phyloP scores from a whole-genome alignment of 1,284 basidiomycete species.

The Heterobasidion annosum region DNA sequence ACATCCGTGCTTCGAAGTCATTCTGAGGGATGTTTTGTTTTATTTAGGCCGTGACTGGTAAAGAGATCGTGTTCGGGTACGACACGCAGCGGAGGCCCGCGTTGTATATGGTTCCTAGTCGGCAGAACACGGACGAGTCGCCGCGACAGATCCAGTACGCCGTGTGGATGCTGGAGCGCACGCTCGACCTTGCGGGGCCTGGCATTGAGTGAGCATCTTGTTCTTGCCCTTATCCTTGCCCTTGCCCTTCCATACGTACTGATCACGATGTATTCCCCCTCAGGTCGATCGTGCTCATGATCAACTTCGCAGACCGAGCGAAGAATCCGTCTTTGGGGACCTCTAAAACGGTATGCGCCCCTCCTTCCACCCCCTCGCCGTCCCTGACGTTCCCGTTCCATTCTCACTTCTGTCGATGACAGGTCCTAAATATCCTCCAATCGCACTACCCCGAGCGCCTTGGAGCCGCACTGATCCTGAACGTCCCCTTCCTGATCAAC shows the following conservation, averaged over 20 bases:
- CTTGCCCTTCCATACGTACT: background rate
- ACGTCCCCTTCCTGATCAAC: constrained; percentile 71
- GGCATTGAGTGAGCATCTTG: constrained; percentile 51
- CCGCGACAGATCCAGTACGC: constrained; percentile 75
- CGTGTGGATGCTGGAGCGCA: constrained; percentile 71
- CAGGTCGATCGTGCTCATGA: constrained; percentile 66
- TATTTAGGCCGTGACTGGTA: constrained; percentile 77
- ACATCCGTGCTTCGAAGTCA: no score
- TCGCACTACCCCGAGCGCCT: constrained; percentile 89
- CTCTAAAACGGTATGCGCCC: constrained; percentile 34
- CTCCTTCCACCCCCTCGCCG: background rate
- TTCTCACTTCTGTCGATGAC: background rate
- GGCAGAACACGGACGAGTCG: constrained; percentile 71
- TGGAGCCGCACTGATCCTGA: constrained; percentile 81
- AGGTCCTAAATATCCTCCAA: constrained; percentile 78
- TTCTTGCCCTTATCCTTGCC: background rate
- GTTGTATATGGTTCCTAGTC: constrained; percentile 79
- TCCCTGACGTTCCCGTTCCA: background rate
- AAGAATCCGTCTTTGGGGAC: constrained; percentile 67
- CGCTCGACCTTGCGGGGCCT: constrained; percentile 65
- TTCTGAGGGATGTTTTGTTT: background rate
- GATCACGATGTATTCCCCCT: background rate
- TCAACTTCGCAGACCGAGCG: constrained; percentile 75
- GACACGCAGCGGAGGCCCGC: constrained; percentile 77
- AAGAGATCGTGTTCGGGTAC: constrained; percentile 79